Base-by-base conservation (phyloP, 169 alveolate genomes). In the Theileria parva region DNA sequence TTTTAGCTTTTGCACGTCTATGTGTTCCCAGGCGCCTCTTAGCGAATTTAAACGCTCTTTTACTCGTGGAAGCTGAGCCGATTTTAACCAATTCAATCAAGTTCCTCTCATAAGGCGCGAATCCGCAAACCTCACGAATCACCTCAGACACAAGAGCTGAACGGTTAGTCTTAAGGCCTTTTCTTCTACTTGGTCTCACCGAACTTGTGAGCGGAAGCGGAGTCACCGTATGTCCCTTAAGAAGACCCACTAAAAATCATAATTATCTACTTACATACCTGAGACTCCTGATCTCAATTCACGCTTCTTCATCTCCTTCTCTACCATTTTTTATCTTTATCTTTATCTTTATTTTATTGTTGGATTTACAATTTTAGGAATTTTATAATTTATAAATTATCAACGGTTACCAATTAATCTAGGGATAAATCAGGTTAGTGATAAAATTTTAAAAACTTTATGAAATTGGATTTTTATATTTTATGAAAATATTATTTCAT, bases 11-110 rank as follows among this genome's bases (percentile, higher is more conserved):
- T 64, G 99, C 99, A 87, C 99, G 96, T 91, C 95, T 93, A 90
- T 98, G 99, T 59, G 99, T 98, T 34, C 99, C 99, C 89, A 98
- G 95, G 86, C 99, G 96, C 89, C 94, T 95, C 96, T 98, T 97
- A 71, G 99, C 99, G 80, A 97, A 90, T 95, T 97, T 98, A 79
- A 97, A 94, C 32, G 99, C 99, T 74, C 99, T 97, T 95, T 98
- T 98, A 80, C 94, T 93, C 57, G 99, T 95, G 80, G 98, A 92
- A n/a, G 99, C 95, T 60, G 98, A 93, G 63, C 99, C 99, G 85
- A 97, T 94, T 94, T 97, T 97, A 92, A 98, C 91, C 86, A 98
- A 92, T 92, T 98, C 99, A 85, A 98, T 94, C 95, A 97, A 91
- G 94, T 98, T 95, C 86, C 98, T 93, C 91, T 98, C 99, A 90